These are phyloP conservation scores for Erythrophleum ivorense DNA, from an alignment of 331 rosid genomes.

Conservation along the genomic window DNA sequence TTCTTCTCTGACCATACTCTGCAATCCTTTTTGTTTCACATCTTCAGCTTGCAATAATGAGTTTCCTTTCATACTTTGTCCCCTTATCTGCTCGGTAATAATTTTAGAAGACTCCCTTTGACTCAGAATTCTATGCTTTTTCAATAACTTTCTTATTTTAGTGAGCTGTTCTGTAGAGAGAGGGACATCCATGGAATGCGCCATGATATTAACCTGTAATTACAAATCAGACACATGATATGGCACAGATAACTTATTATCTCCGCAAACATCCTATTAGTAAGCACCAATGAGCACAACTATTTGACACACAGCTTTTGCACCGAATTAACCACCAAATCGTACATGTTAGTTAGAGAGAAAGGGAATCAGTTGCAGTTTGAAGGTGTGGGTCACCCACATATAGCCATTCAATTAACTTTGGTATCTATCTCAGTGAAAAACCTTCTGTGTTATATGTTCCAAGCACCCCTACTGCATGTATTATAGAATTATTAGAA, in stretches of 20 bases:
- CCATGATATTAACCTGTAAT: conserved; percentile 89
- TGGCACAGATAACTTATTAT: conserved; percentile 34
- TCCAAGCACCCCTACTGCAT: not conserved
- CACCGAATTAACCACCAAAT: not conserved
- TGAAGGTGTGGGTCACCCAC: conserved; percentile 9
- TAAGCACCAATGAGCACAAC: conserved; percentile 30
- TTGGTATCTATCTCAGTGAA: not conserved
- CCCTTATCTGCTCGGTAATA: conserved; percentile 49
- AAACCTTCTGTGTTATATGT: not conserved
- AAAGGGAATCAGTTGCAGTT: conserved; percentile 21
- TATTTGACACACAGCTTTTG: not conserved
- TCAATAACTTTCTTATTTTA: conserved; percentile 75
- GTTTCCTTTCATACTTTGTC: conserved; percentile 46
- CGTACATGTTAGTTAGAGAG: not conserved
- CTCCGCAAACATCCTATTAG: conserved; percentile 17
- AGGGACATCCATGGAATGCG: conserved; percentile 74
- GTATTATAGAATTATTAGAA: not conserved
- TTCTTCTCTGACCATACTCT: conserved; percentile 53
- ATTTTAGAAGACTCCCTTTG: conserved; percentile 55
- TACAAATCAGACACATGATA: conserved; percentile 34
- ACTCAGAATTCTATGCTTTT: conserved; percentile 68
- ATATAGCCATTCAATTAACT: not conserved
- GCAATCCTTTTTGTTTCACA: conserved; percentile 44
- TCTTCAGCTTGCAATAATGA: conserved; percentile 50
- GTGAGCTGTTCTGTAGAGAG: conserved; percentile 79